These are phyloP conservation scores for Malus hybrid DNA, from an alignment of 331 rosid genomes.

Conservation along the genomic window DNA sequence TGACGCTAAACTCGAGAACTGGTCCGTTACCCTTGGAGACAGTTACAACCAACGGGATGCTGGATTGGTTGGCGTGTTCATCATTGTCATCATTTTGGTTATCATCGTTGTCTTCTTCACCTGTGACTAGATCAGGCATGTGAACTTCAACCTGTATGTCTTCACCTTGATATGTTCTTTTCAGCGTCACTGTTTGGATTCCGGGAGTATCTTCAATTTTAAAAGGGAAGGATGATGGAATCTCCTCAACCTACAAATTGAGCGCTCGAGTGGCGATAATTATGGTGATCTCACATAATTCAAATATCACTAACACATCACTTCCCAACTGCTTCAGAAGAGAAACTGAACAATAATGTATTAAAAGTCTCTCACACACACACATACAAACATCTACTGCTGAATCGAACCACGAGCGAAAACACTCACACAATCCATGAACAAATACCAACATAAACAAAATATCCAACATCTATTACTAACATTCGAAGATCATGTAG, in stretches of 20 bases:
- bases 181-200: constrained; percentile 49
- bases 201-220: constrained; percentile 62
- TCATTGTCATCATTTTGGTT: constrained; percentile 29
- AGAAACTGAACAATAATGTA: neutral
- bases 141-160: constrained; percentile 73
- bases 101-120: constrained; percentile 28
- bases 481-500: neutral
- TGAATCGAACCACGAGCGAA: neutral
- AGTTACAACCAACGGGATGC: constrained; percentile 61
- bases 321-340: neutral
- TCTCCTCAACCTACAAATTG: constrained; percentile 43
- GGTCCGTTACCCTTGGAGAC: constrained; percentile 65
- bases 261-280: neutral
- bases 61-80: constrained; percentile 44
- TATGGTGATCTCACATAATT: neutral
- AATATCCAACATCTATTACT: neutral
- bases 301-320: neutral
- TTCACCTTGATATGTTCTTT: constrained; percentile 66
- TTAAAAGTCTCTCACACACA: neutral
- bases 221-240: constrained; percentile 62
- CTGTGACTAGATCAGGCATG: constrained; percentile 84
- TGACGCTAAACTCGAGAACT: constrained; percentile 53
- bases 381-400: neutral
- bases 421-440: neutral
- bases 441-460: too few species aligned